These are phyloP conservation scores for Hibiscus tridactylites DNA, from an alignment of 345 rosid genomes.

Conservation along the genomic window DNA sequence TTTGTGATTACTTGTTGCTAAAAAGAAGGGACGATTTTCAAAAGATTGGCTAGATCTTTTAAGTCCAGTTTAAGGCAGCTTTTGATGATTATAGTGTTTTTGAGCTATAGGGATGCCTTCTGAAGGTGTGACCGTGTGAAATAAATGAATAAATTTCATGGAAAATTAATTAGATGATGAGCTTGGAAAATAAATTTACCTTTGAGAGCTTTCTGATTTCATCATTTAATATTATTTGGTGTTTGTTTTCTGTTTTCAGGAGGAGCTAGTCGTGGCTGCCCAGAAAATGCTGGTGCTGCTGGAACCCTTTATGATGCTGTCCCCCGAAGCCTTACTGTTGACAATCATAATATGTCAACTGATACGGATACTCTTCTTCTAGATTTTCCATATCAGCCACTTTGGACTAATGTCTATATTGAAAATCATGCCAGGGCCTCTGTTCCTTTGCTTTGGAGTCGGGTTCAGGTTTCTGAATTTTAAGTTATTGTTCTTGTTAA, in stretches of 20 bases:
- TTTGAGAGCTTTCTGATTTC: neutral
- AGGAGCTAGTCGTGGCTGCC: slow-evolving; percentile 75
- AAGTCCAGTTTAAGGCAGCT: neutral
- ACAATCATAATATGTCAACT: slow-evolving; percentile 80
- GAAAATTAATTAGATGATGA: neutral
- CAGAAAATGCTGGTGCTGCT: slow-evolving; percentile 87
- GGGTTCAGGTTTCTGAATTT: slow-evolving; percentile 78
- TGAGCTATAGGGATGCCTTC: neutral
- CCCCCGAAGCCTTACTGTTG: slow-evolving; percentile 79
- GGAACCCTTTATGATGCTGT: slow-evolving; percentile 98
- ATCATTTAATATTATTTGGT: neutral
- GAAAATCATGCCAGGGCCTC: slow-evolving; percentile 82
- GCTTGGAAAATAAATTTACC: neutral
- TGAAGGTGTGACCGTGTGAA: neutral
- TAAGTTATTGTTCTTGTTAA: neutral
- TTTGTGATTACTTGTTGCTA: neutral
- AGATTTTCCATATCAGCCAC: slow-evolving; percentile 93
- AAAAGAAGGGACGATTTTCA: neutral
- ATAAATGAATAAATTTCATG: neutral
- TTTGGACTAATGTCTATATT: slow-evolving; percentile 69
- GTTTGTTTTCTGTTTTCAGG: slow-evolving; percentile 37
- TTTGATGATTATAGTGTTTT: neutral
- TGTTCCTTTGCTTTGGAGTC: slow-evolving; percentile 98
- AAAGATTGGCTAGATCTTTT: neutral
- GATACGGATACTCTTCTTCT: slow-evolving; percentile 87